These are phyloP conservation scores for Boletus vinaceobasis DNA, from an alignment of 768 basidiomycete species.

Conservation along the genomic window DNA sequence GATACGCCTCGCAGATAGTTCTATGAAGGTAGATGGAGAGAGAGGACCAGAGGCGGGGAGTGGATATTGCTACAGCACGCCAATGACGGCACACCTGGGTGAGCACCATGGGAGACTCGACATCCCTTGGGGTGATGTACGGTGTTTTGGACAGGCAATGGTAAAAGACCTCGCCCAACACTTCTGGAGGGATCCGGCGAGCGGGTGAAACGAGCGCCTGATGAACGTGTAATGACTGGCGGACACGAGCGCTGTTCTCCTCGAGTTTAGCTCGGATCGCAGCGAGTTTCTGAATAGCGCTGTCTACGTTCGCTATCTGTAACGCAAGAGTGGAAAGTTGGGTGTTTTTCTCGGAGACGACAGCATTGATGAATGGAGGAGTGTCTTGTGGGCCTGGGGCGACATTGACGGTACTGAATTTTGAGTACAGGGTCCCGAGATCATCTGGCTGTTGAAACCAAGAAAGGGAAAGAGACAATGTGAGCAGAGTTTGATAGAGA, in stretches of 20 bases:
- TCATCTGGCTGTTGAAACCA: conserved; percentile 6
- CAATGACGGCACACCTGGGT: conserved; percentile 29
- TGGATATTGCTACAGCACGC: conserved; percentile 29
- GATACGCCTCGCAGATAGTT: conserved; percentile 2
- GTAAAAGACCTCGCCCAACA: conserved; percentile 30
- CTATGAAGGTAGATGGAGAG: conserved; percentile 21
- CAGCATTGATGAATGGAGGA: conserved; percentile 8
- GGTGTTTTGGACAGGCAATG: conserved; percentile 24
- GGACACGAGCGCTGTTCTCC: conserved; percentile 13
- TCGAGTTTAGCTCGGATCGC: conserved; percentile 18
- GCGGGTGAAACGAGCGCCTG: conserved; percentile 20
- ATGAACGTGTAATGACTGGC: conserved; percentile 23
- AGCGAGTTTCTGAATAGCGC: conserved; percentile 18
- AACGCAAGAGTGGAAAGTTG: conserved; percentile 19
- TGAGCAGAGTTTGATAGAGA: neutral
- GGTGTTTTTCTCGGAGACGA: conserved; percentile 18
- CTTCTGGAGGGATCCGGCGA: conserved; percentile 27
- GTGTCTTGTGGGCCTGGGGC: conserved; percentile 15
- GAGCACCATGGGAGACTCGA: conserved; percentile 25
- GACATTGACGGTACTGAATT: conserved; percentile 5
- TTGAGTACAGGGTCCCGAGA: conserved; percentile 21
- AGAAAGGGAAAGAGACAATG: neutral
- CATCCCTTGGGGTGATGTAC: conserved; percentile 23
- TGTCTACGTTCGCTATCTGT: conserved; percentile 19
- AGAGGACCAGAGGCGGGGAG: conserved; percentile 33